A percentile compares a stretch with the other conserved stretches of the same genome.
Evolutionary conservation across 495 filamentous ascomycete species (phyloP).

Genomic region (Aspergillus wentii): DNA sequence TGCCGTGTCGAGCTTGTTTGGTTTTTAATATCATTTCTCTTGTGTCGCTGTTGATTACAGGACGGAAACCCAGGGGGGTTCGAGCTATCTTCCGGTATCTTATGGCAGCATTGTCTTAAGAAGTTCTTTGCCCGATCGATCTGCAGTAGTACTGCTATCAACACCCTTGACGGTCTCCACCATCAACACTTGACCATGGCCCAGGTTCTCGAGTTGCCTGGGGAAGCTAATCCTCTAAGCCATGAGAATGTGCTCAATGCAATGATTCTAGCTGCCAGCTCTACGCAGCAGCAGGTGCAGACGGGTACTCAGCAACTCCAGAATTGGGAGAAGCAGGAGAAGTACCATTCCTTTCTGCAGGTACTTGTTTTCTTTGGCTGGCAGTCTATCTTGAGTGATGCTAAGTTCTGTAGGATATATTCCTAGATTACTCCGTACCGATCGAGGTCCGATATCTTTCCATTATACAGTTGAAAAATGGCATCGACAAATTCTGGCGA

Average conservation of each 20-base stretch:
- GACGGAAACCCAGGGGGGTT: no score
- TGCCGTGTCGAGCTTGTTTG: no score
- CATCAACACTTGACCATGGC: conserved; percentile 36
- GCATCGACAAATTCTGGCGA: conserved; percentile 91
- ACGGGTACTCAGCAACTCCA: conserved; percentile 78
- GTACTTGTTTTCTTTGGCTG: conserved; percentile 23
- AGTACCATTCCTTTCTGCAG: conserved; percentile 79
- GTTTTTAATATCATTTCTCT: no score
- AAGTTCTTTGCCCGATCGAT: no score
- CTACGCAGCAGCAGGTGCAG: conserved; percentile 67
- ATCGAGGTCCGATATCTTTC: conserved; percentile 77
- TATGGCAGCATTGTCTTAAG: no score
- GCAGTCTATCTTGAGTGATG: background rate
- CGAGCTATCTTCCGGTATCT: background rate
- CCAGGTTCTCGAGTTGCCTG: conserved; percentile 48
- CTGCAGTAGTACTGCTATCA: no score
- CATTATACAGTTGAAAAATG: conserved; percentile 92
- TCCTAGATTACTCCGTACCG: conserved; percentile 70
- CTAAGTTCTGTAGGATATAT: conserved; percentile 54
- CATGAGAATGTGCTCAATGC: conserved; percentile 66
- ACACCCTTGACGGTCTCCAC: no score
- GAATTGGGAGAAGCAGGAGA: conserved; percentile 71
- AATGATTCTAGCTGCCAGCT: conserved; percentile 67
- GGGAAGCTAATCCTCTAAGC: conserved; percentile 58
- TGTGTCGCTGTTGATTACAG: background rate